phyloP scores from a whole-genome alignment of 495 filamentous ascomycete species.

The Cladorrhinum samala region DNA sequence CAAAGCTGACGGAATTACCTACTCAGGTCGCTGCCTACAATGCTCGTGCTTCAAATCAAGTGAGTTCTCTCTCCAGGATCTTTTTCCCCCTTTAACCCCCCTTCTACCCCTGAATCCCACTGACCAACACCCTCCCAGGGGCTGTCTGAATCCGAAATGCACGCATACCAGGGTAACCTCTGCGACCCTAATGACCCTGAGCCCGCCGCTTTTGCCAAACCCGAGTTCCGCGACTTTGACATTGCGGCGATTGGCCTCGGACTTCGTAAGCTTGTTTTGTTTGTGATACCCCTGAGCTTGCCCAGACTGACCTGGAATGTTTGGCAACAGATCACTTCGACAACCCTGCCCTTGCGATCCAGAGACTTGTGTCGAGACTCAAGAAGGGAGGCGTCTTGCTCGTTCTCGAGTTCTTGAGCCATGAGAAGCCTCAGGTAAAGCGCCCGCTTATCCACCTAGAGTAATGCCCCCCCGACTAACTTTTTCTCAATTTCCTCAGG shows the following conservation, averaged over 20 bases:
- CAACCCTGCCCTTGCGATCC: slow-evolving; percentile 49
- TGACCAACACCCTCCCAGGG: slow-evolving; percentile 28
- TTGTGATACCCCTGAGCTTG: not conserved
- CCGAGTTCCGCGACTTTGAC: slow-evolving; percentile 56
- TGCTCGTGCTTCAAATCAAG: slow-evolving; percentile 37
- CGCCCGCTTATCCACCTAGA: not conserved
- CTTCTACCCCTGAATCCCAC: not conserved
- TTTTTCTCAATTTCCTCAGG: slow-evolving; percentile 3
- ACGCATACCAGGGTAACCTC: slow-evolving; percentile 56
- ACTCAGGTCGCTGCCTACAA: slow-evolving; percentile 52
- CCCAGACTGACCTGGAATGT: too few species aligned
- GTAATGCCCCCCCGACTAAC: not conserved
- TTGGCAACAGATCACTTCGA: slow-evolving; percentile 66
- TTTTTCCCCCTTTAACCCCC: not conserved
- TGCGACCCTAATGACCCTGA: slow-evolving; percentile 32
- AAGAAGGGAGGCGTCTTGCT: slow-evolving; percentile 56
- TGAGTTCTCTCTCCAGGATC: slow-evolving; percentile 12
- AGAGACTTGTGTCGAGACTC: slow-evolving; percentile 52
- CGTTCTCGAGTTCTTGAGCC: slow-evolving; percentile 58
- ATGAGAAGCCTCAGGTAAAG: slow-evolving; percentile 30
- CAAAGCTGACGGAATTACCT: not conserved
- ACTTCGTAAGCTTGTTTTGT: slow-evolving; percentile 32
- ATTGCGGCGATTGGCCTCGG: slow-evolving; percentile 58
- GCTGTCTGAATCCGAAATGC: slow-evolving; percentile 43
- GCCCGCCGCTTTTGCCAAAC: slow-evolving; percentile 33